Base-by-base conservation (phyloP, 441 rosid genomes). In the Oxalis stricta region DNA sequence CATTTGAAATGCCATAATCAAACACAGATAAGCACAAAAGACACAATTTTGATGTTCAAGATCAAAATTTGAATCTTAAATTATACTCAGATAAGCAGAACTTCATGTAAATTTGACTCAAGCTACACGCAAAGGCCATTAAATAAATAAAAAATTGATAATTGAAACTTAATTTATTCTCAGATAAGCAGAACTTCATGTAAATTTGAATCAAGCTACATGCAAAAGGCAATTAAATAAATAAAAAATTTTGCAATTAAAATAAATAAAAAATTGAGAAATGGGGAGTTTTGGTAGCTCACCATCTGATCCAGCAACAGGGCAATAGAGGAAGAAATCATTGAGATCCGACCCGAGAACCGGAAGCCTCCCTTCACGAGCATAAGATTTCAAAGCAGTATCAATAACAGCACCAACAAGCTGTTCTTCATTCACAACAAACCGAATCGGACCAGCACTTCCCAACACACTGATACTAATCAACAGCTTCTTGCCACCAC, bases 401-500 rank as follows among this genome's bases (percentile, higher is more conserved):
- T 83, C 85, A 17, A 91, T 83, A 5, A 91, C 93, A 6, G 76
- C 69, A 24, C 69, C 80, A 2, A 86, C 87, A 7, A 73, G 64
- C 41, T 86, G 82, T 15, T 68, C 67, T 51, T 91, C 94, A 47
- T 64, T 70, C 2, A 85, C 91, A 7, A 91, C 80, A 44, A 91
- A 77, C 22, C 96, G 89, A 69, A 91, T 83, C 67, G 96, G 96
- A 8, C 96, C 99, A 0, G 99, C 84, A 54, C 96, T 91, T 15
- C 96, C 99, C 45, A 81, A 34, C 50, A 91, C 93, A 10, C 77
- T 91, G 41, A 91, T 64, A 57, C 82, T 83, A 23, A 91, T 71
- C 26, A 91, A 63, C 23, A 91, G 55, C 65, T 89, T 49, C 56
- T 76, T 82, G 41, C 88, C 86, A 59, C 77, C 76, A 36, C 69